These are phyloP conservation scores for Lagenaria siceraria DNA, from an alignment of 306 rosid genomes.

Conservation along the genomic window DNA sequence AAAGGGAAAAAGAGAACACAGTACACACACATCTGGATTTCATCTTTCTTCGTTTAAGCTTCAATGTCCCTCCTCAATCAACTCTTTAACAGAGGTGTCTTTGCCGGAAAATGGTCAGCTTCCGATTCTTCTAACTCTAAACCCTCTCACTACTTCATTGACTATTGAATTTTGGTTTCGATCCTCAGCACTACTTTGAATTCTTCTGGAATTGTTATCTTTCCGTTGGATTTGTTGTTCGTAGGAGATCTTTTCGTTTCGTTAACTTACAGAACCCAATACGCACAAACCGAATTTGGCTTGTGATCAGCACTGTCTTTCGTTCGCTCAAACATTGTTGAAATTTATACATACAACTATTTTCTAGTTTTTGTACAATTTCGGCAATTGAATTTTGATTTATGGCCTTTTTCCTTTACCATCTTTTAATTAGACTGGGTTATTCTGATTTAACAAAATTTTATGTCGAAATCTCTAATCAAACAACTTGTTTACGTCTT, in stretches of 20 bases:
- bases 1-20: background rate
- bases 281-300: background rate
- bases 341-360: background rate
- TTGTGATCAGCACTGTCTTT: background rate
- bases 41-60: background rate
- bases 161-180: background rate
- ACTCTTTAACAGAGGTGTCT: conserved; percentile 86
- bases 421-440: background rate
- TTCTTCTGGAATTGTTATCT: background rate
- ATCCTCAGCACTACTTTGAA: background rate
- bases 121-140: background rate
- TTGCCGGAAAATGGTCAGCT: conserved; percentile 72
- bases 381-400: background rate
- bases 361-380: background rate
- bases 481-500: background rate
- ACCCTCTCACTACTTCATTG: background rate
- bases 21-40: background rate
- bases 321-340: background rate
- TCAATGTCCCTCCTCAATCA: conserved; percentile 87
- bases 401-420: background rate
- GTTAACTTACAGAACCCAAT: background rate
- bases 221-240: background rate
- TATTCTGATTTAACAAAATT: background rate
- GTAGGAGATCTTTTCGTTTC: background rate
- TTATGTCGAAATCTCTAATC: background rate